A percentile compares a stretch with the other conserved stretches of the same genome.
phyloP scores from a whole-genome alignment of 2,329 filamentous ascomycete species.

The Cercospora zeina region DNA sequence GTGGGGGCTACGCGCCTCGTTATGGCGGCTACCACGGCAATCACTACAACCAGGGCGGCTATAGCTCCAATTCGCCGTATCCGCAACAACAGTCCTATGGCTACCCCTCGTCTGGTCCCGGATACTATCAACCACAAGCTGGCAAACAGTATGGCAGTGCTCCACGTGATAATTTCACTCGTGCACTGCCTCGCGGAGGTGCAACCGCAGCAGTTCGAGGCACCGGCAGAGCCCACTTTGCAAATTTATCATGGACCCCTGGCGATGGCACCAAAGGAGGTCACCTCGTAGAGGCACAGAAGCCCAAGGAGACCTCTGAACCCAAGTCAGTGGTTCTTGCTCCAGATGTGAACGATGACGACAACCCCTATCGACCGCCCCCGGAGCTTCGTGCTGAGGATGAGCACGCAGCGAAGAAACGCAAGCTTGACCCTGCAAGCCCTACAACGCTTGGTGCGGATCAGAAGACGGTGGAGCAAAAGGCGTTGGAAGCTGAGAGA shows the following conservation, averaged over 20 bases:
- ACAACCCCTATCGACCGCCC: conserved; percentile 63
- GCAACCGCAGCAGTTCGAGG: conserved; percentile 42
- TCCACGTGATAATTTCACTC: conserved; percentile 29
- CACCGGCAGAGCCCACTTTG: conserved; percentile 58
- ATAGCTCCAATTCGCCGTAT: conserved; percentile 57
- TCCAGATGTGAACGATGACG: conserved; percentile 54
- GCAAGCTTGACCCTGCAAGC: conserved; percentile 27
- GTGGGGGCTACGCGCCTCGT: conserved; percentile 34
- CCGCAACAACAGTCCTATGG: conserved; percentile 58
- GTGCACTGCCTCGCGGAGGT: conserved; percentile 44
- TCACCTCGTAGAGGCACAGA: conserved; percentile 42
- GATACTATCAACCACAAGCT: conserved; percentile 38
- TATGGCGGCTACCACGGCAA: conserved; percentile 54
- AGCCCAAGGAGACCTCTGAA: conserved; percentile 33
- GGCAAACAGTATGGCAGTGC: conserved; percentile 46
- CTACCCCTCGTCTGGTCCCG: conserved; percentile 46
- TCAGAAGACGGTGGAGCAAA: conserved; percentile 37
- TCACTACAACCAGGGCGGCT: conserved; percentile 60
- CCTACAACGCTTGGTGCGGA: conserved; percentile 8
- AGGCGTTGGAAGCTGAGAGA: conserved; percentile 44
- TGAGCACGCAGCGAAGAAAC: conserved; percentile 46
- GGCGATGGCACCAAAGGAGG: conserved; percentile 57
- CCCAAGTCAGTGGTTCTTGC: conserved; percentile 30
- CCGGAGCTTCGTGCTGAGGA: conserved; percentile 68
- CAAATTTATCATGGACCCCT: conserved; percentile 71